Evolutionary conservation across 768 basidiomycete genomes (phyloP), one percentile per base, ranked within the genome.

Genomic region (Cubamyces lactineus): DNA sequence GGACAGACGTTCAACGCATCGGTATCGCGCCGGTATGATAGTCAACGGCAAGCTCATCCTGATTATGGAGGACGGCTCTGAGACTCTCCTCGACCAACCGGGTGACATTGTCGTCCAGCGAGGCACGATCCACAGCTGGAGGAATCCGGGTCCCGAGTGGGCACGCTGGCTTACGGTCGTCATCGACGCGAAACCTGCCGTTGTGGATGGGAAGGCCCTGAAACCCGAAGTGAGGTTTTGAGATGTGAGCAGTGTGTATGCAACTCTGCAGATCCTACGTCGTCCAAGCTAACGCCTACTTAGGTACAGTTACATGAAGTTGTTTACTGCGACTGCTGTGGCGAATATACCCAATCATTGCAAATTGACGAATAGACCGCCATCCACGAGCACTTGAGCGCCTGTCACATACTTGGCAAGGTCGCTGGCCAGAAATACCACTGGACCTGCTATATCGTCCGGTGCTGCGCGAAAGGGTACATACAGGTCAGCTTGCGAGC

Each of bases 311-410:
- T 34, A 34, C 34, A 34, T 19, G 38, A 19, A 19, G 40, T 39
- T 8, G 30, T 9, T 13, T 23, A 24, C 23, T 8, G 11, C 21
- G 21, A 47, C 40, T 39, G 38, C 15, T 2, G 3, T 40, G 7
- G 51, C n/a, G 21, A 46, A 34, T 42, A 24, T 38, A 39, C 42
- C 28, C 34, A 16, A 26, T 68, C 67, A 88, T 68, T 91, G 89
- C 53, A 92, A 77, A 67, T 89, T 89, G 47, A 90, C 89, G 64
- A 89, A 89, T 49, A 87, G 74, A 0, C 89, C 90, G 1, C 89
- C 90, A 70, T 91, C 89, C 0, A 88, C 88, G 6, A 90, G 74
- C 5, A 88, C 72, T 21, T 82, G 82, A 34, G 86, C 79, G 17
- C 87, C 87, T 0, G 87, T 88, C 41, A 88, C 82, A 73, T 90